Base-by-base conservation (phyloP, 805 yeast genomes). In the Tetrapisispora arboricola region DNA sequence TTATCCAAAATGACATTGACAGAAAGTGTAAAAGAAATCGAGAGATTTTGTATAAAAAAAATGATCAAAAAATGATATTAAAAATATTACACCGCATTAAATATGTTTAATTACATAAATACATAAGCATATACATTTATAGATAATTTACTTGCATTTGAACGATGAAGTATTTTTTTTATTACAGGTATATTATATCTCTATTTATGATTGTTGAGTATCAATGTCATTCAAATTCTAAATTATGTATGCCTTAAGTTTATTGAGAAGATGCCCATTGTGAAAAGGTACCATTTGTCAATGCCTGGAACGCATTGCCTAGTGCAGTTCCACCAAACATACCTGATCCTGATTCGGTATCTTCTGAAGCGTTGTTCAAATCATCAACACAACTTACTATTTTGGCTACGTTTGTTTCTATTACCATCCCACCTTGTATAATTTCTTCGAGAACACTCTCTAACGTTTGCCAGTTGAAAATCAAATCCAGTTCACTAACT, bases 391-490 rank as follows among this genome's bases (percentile, higher is more conserved):
- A 84, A 12, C 45, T 77, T 6, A 92, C 96, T 27, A 92, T 87
- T 44, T 81, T 76, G 20, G 66, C 56, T 17, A 87, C 85, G 49
- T 80, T 85, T 2, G 97, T 88, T 58, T 92, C 98, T 28, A 92
- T 84, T 8, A 92, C 98, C 94, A 92, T 81, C 0, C 98, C 98
- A 20, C 97, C 98, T 58, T 92, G 97, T 1, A 92, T 80, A 26
- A 92, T 82, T 54, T 92, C 97, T 53, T 81, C 92, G 37, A 88
- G 61, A 2, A 90, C 96, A 2, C 94, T 81, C 58, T 90, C 94
- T 25, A 90, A 66, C 5, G 87, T 94, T 63, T 92, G 96, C 97
- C 98, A 92, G 15, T 96, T 96, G 65, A 88, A 90, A n/a, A 92
- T 96, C 47, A 92, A 70, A 63, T 92, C 98, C 50, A 92, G 70